Evolutionary conservation across 495 filamentous ascomycete genomes (phyloP).

Genomic region (Aspergillus wentii): DNA sequence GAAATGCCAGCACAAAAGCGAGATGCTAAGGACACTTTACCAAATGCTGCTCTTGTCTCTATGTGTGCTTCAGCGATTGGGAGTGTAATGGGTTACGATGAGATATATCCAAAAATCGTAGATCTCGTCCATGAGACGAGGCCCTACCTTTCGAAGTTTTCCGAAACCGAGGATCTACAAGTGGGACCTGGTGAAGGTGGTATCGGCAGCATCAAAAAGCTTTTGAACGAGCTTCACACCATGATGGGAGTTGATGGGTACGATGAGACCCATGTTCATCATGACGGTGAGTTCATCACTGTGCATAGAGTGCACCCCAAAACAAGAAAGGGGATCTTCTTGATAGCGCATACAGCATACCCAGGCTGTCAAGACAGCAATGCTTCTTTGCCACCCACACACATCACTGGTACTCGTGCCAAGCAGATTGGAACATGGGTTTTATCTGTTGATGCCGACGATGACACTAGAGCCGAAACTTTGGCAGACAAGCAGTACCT

Average conservation of each 20-base stretch:
- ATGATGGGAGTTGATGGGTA: constrained; percentile 92
- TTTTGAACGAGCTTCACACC: constrained; percentile 87
- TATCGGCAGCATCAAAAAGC: constrained; percentile 82
- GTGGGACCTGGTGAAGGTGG: constrained; percentile 65
- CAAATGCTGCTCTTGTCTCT: constrained; percentile 89
- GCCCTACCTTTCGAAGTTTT: constrained; percentile 69
- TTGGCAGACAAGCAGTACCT: constrained; percentile 65
- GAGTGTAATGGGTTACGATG: constrained; percentile 98
- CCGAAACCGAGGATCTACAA: constrained; percentile 49
- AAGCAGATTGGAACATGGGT: constrained; percentile 84
- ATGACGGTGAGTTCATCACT: constrained; percentile 92
- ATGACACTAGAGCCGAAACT: constrained; percentile 58
- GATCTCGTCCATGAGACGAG: constrained; percentile 87
- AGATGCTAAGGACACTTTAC: constrained; percentile 88
- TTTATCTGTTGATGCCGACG: constrained; percentile 71
- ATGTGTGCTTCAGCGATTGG: constrained; percentile 95
- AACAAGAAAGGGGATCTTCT: constrained; percentile 85
- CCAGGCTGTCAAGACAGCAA: constrained; percentile 73
- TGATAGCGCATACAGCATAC: constrained; percentile 93
- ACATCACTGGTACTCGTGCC: constrained; percentile 66
- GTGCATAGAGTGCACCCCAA: constrained; percentile 92
- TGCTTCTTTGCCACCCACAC: constrained; percentile 68
- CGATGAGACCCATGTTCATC: constrained; percentile 92
- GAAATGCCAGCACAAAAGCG: constrained; percentile 94
- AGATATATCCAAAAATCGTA: constrained; percentile 86